Base-by-base conservation (phyloP, 495 filamentous ascomycete genomes). In the Aspergillus avenaceus region DNA sequence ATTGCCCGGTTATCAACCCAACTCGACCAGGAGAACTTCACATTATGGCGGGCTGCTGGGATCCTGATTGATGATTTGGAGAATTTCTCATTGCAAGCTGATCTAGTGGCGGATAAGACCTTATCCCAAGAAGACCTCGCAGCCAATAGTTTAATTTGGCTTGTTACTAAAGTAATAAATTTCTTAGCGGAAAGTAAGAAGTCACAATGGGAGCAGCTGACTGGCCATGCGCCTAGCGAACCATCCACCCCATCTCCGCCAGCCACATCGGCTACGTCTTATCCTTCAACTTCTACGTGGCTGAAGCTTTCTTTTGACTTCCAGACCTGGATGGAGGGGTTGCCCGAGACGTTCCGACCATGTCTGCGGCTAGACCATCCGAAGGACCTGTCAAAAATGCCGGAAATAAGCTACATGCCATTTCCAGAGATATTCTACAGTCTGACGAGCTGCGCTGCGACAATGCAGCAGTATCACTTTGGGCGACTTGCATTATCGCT, bases 401-500 rank as follows among this genome's bases (percentile, higher is more conserved):
- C 59, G 0, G 60, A 66, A 9, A 44, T 52, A 5, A 42, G 8
- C n/a, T 45, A 56, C 24, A 37, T 68, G 22, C 67, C 69, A 4
- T 75, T 73, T 34, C 72, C 72, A 0, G 72, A 75, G 41, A 57
- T 70, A 1, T 67, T 65, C 47, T 69, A 66, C 42, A 55, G 62
- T 23, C 49, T 61, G 8, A 53, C 70, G 0, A 59, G 66, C 11
- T 72, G 65, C 41, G 70, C 70, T 12, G 56, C 62, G 18, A 46
- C 70, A 2, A 71, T 72, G 61, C 69, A 72, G 28, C 69, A 72
- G 27, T 73, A 70, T 45, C 65, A 75, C 38, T 75, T 73, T 27
- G 72, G 63, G 1, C 62, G 70, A 0, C 60, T 75, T 12, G 67
- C 67, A 3, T 51, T 75, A 0, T 47, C 66, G 1, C 56, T 75